Conservation (phyloP, 2,329 filamentous ascomycete species). For the Phoma sp. region DNA sequence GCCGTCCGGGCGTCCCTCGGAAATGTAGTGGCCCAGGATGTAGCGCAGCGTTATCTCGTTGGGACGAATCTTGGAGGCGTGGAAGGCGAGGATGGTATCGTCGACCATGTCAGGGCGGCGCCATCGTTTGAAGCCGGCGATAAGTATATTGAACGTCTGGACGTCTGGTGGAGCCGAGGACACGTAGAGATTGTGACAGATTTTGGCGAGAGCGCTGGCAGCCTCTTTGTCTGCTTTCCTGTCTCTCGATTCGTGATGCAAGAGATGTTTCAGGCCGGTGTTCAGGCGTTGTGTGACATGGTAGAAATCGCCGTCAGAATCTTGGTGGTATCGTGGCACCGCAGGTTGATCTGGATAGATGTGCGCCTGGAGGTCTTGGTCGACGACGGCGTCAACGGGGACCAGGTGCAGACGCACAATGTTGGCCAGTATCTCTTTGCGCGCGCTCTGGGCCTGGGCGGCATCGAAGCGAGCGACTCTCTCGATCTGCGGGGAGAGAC, state of each 20-base stretch:
- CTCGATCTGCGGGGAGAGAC: conserved; percentile 31
- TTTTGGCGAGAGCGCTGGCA: conserved; percentile 36
- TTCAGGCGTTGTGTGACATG: conserved; percentile 41
- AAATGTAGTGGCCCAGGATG: conserved; percentile 51
- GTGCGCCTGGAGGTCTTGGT: conserved; percentile 19
- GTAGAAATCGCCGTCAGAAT: conserved; percentile 46
- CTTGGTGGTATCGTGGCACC: conserved; percentile 47
- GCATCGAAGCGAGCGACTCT: conserved; percentile 16
- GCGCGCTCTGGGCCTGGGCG: conserved; percentile 6
- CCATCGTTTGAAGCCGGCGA: conserved; percentile 63
- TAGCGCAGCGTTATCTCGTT: conserved; percentile 54
- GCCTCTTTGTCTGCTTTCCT: conserved; percentile 17
- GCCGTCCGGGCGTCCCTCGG: conserved; percentile 31
- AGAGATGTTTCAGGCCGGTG: conserved; percentile 31
- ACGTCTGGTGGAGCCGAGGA: conserved; percentile 68
- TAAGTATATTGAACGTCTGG: conserved; percentile 73
- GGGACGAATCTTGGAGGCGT: conserved; percentile 50
- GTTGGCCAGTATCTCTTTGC: conserved; percentile 23
- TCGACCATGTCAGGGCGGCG: conserved; percentile 33
- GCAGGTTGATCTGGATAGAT: conserved; percentile 16
- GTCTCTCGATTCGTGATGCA: conserved; percentile 21
- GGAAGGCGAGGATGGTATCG: conserved; percentile 39
- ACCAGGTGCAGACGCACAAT: conserved; percentile 22
- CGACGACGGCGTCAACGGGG: conserved; percentile 15
- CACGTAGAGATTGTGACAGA: conserved; percentile 70